Evolutionary conservation across 495 filamentous ascomycete species (phyloP).

Genomic region (Penicillium maclennaniae): DNA sequence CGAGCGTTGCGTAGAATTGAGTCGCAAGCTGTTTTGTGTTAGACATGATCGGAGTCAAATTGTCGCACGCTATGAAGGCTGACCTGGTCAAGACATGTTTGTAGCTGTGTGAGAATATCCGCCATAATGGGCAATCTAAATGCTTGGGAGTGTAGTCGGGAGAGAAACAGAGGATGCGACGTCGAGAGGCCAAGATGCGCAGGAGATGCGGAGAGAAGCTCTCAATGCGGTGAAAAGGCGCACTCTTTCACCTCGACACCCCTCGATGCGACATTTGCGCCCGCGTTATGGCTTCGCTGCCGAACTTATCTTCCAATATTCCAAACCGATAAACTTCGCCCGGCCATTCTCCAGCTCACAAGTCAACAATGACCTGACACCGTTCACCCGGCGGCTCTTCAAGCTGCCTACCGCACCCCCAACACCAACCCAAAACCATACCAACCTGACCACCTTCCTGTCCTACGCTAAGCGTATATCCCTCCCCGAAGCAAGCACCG

Average conservation of each 20-base stretch:
- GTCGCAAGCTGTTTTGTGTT: slow-evolving; percentile 63
- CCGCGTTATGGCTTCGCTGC: slow-evolving; percentile 17
- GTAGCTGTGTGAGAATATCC: slow-evolving; percentile 87
- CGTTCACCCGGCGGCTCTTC: slow-evolving; percentile 42
- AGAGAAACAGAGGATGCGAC: slow-evolving; percentile 3
- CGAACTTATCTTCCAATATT: not conserved
- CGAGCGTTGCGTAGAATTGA: slow-evolving; percentile 82
- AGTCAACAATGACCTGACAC: slow-evolving; percentile 18
- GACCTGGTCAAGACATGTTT: slow-evolving; percentile 92
- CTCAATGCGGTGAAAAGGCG: slow-evolving; percentile 25
- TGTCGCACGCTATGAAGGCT: not conserved
- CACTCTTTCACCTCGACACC: slow-evolving; percentile 8
- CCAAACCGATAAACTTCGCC: not conserved
- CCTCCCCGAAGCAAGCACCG: slow-evolving; percentile 35
- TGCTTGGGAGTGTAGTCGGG: not conserved
- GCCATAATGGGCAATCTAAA: slow-evolving; percentile 56
- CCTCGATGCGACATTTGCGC: slow-evolving; percentile 20
- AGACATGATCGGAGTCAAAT: slow-evolving; percentile 3
- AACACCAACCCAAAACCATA: slow-evolving; percentile 53
- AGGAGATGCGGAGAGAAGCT: slow-evolving; percentile 30
- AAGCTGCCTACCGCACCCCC: slow-evolving; percentile 37
- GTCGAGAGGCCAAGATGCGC: slow-evolving; percentile 1
- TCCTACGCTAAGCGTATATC: slow-evolving; percentile 56
- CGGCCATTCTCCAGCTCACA: slow-evolving; percentile 19
- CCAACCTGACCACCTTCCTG: slow-evolving; percentile 67